phyloP scores from a whole-genome alignment of 345 rosid species.

The Acer yangbiense region DNA sequence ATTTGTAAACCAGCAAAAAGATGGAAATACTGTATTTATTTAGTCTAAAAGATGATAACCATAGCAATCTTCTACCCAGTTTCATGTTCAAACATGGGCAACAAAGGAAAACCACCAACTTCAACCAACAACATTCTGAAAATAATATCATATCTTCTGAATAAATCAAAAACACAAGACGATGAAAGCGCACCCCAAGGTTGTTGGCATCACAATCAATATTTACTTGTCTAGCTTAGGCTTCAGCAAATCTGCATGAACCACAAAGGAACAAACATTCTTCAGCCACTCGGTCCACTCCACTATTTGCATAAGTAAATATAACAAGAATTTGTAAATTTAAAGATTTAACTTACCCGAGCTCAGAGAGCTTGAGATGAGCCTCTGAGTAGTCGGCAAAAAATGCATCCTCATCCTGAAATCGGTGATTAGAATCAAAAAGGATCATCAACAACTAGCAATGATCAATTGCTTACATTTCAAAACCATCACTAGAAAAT shows the following conservation, averaged over 20 bases:
- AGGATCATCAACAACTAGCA: background rate
- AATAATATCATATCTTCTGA: background rate
- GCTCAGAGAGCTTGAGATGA: conserved; percentile 90
- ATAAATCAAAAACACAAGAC: background rate
- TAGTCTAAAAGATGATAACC: background rate
- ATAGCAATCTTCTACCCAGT: conserved; percentile 3
- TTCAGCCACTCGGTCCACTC: background rate
- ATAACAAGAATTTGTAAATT: background rate
- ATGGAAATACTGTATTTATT: background rate
- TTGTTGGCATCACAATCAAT: conserved; percentile 12
- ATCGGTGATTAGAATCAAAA: background rate
- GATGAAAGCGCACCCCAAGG: background rate
- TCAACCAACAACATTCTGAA: conserved; percentile 11
- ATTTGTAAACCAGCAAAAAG: too few species aligned
- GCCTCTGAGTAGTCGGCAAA: conserved; percentile 82
- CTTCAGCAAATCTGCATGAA: conserved; percentile 57
- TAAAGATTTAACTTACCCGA: conserved; percentile 54
- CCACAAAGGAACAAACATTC: background rate
- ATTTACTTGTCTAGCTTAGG: conserved; percentile 26
- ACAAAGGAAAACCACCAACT: conserved; percentile 5
- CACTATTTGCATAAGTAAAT: background rate
- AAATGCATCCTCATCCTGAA: conserved; percentile 92
- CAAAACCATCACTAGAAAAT: background rate
- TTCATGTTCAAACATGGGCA: background rate
- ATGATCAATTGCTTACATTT: background rate